Percentiles rank a stretch among this genome's conserved stretches.
Evolutionary conservation across 192 early-diverging fungal species (phyloP).

Genomic region (Gamsiella multidivaricata): DNA sequence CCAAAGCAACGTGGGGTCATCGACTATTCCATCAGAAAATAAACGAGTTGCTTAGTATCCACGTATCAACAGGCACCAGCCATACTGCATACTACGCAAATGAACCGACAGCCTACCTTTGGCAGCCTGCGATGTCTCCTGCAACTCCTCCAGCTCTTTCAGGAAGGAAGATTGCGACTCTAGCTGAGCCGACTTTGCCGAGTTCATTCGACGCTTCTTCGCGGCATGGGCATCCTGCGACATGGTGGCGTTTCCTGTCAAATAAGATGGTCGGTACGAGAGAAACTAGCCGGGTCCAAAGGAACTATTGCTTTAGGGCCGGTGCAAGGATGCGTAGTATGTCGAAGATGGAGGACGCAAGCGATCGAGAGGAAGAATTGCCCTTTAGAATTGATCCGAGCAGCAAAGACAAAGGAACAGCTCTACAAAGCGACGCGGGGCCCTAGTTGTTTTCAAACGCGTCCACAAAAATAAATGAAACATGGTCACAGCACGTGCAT

Average conservation of each 20-base stretch:
- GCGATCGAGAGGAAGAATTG: neutral
- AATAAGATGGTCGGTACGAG: neutral
- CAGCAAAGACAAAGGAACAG: too few species aligned
- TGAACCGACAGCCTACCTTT: conserved; percentile 21
- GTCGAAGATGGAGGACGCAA: too few species aligned
- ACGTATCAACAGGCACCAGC: too few species aligned
- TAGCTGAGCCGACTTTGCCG: conserved; percentile 10
- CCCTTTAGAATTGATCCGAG: neutral
- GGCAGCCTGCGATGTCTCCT: conserved; percentile 31
- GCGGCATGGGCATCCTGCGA: conserved; percentile 39
- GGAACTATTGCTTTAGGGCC: neutral
- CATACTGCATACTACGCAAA: neutral
- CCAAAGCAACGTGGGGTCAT: conserved; percentile 54
- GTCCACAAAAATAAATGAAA: too few species aligned
- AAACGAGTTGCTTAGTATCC: too few species aligned
- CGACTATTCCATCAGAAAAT: conserved; percentile 29
- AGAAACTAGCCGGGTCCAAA: too few species aligned
- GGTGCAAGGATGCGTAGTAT: neutral
- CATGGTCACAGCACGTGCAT: too few species aligned
- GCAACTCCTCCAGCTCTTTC: conserved; percentile 35
- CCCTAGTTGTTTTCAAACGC: too few species aligned
- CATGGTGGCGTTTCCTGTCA: conserved; percentile 47
- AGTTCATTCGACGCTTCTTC: conserved; percentile 46
- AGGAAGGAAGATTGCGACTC: conserved; percentile 41
- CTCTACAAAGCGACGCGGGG: too few species aligned